Evolutionary conservation across 768 basidiomycete genomes (phyloP).

Genomic region (Naganishia vishniacii): DNA sequence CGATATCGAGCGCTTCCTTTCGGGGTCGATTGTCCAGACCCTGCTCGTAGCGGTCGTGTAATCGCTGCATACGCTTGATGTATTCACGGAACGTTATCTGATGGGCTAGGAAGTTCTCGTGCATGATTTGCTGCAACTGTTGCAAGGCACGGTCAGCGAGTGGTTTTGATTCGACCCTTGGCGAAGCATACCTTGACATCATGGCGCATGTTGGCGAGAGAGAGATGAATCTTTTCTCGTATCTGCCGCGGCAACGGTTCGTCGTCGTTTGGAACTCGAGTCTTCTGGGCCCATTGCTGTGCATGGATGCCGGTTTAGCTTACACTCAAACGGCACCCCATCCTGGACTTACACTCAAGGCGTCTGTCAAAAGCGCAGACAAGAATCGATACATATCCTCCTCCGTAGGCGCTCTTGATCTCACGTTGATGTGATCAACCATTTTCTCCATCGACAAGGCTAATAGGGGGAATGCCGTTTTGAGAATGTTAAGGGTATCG

Average conservation of each 20-base stretch:
- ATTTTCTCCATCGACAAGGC: conserved; percentile 94
- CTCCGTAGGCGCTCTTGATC: conserved; percentile 82
- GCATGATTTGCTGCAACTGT: conserved; percentile 67
- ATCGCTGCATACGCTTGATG: conserved; percentile 78
- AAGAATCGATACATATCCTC: conserved; percentile 92
- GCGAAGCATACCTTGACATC: conserved; percentile 38
- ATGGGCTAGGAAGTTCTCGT: conserved; percentile 77
- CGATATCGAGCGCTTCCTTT: conserved; percentile 72
- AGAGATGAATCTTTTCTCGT: conserved; percentile 30
- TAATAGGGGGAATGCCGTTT: conserved; percentile 90
- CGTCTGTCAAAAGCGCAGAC: conserved; percentile 79
- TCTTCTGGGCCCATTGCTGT: conserved; percentile 50
- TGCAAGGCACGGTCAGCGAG: background rate
- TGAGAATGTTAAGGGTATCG: conserved; percentile 84
- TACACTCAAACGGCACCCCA: conserved; percentile 3
- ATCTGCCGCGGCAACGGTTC: conserved; percentile 30
- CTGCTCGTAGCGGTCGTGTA: conserved; percentile 86
- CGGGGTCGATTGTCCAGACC: conserved; percentile 75
- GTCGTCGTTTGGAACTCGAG: conserved; percentile 46
- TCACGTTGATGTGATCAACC: conserved; percentile 83
- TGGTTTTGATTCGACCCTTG: background rate
- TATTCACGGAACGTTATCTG: conserved; percentile 80
- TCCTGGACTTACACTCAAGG: conserved; percentile 43
- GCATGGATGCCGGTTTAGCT: background rate
- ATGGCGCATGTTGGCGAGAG: conserved; percentile 43